Conservation (phyloP, 2,329 filamentous ascomycete species). For the Aspergillus udagawae region DNA sequence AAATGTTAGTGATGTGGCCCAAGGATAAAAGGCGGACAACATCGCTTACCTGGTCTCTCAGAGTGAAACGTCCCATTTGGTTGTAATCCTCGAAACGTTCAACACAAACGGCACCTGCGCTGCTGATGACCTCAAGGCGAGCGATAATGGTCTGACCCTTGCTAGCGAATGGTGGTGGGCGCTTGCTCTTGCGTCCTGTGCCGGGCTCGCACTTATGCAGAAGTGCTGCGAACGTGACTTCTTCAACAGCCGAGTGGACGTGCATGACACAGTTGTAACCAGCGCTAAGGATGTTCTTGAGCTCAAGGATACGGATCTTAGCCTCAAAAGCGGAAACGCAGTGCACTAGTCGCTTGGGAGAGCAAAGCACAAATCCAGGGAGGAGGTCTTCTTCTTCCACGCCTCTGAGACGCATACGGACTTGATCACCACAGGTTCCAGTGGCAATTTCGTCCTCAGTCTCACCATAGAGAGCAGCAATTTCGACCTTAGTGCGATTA, state of each 20-base stretch:
- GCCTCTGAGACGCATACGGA: conserved; percentile 85
- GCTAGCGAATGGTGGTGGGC: conserved; percentile 83
- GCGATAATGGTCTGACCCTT: conserved; percentile 83
- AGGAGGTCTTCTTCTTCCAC: conserved; percentile 97
- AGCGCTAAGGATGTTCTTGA: conserved; percentile 89
- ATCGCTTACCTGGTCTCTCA: conserved; percentile 72
- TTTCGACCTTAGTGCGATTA: conserved; percentile 74
- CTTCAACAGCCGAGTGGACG: conserved; percentile 95
- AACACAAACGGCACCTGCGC: conserved; percentile 81
- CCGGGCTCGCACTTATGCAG: conserved; percentile 95
- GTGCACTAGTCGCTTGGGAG: conserved; percentile 88
- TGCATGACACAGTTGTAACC: conserved; percentile 98
- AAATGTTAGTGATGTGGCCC: conserved; percentile 19
- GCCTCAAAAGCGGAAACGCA: conserved; percentile 88
- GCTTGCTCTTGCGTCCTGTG: conserved; percentile 88
- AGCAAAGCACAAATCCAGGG: conserved; percentile 94
- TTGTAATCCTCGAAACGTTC: conserved; percentile 95
- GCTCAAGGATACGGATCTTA: conserved; percentile 89
- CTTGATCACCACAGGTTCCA: conserved; percentile 89
- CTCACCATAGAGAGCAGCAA: conserved; percentile 87
- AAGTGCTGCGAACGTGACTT: conserved; percentile 84
- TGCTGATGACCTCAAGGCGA: conserved; percentile 79
- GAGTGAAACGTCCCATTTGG: conserved; percentile 85
- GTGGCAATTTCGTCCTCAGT: conserved; percentile 84
- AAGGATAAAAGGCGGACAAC: conserved; percentile 3